These are phyloP conservation scores for Stachybotrys elegans DNA, from an alignment of 2,329 filamentous ascomycete genomes.

Conservation along the genomic window DNA sequence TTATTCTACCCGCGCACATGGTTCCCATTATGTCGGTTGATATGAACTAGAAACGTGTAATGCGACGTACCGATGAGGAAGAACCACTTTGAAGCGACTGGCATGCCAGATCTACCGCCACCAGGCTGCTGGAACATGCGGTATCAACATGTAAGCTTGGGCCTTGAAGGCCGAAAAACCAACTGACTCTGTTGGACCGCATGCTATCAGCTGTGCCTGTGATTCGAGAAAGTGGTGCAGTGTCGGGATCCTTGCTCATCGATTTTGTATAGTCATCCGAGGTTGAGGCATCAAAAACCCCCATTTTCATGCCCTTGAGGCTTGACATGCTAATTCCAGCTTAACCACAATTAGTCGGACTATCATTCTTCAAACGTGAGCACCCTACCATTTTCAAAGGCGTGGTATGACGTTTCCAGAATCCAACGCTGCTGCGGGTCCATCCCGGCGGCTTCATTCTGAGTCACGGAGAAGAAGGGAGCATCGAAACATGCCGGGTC, in stretches of 20 bases:
- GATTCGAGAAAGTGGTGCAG: slow-evolving; percentile 21
- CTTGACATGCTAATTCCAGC: slow-evolving; percentile 26
- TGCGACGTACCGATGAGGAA: no score
- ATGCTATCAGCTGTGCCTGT: slow-evolving; percentile 26
- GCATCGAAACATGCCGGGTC: slow-evolving; percentile 30
- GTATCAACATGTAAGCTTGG: slow-evolving; percentile 14
- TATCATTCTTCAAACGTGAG: background rate
- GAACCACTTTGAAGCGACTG: slow-evolving; percentile 37
- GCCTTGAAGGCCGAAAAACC: slow-evolving; percentile 23
- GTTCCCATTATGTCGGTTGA: no score
- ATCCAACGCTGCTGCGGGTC: slow-evolving; percentile 31
- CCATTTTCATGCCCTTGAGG: slow-evolving; percentile 22
- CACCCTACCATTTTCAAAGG: slow-evolving; percentile 21
- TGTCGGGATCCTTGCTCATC: slow-evolving; percentile 27
- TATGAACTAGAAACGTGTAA: no score
- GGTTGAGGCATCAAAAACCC: slow-evolving; percentile 32
- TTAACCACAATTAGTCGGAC: background rate
- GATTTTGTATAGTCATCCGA: slow-evolving; percentile 29
- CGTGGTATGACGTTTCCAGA: slow-evolving; percentile 27
- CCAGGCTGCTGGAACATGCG: slow-evolving; percentile 12
- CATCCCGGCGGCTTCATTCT: slow-evolving; percentile 15
- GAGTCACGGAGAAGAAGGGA: slow-evolving; percentile 27
- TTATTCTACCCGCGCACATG: no score
- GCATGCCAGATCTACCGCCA: slow-evolving; percentile 12
- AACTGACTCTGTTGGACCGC: slow-evolving; percentile 34